Evolutionary conservation across 495 filamentous ascomycete species (phyloP).

Genomic region (Copromyces sp.): DNA sequence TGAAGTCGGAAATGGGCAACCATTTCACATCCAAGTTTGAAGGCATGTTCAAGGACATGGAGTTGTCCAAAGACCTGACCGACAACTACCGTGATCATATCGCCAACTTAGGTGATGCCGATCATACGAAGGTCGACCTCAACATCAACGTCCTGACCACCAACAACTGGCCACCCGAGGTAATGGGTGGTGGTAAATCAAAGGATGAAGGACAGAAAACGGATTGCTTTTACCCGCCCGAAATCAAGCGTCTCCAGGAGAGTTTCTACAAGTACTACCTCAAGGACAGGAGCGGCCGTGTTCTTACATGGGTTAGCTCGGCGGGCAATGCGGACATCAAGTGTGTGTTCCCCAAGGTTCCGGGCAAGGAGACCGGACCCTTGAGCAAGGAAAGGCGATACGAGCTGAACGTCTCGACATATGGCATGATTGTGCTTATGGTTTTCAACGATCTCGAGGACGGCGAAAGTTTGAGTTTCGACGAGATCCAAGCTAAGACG

Average conservation of each 20-base stretch:
- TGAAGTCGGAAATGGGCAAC: constrained; percentile 93
- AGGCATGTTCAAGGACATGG: constrained; percentile 98
- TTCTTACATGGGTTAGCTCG: constrained; percentile 67
- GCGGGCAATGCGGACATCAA: constrained; percentile 76
- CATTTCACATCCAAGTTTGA: constrained; percentile 88
- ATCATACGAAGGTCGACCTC: constrained; percentile 63
- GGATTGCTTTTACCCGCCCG: constrained; percentile 59
- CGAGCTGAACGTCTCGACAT: constrained; percentile 87
- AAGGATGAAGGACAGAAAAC: constrained; percentile 41
- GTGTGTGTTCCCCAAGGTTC: constrained; percentile 60
- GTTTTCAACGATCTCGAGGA: constrained; percentile 75
- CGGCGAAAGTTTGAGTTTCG: constrained; percentile 58
- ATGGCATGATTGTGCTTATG: constrained; percentile 80
- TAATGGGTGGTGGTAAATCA: constrained; percentile 47
- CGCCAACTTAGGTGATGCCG: constrained; percentile 49
- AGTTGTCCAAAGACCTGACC: constrained; percentile 76
- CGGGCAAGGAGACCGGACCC: constrained; percentile 49
- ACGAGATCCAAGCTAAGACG: constrained; percentile 76
- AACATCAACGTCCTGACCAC: constrained; percentile 77
- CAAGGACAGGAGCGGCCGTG: constrained; percentile 73
- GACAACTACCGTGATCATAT: constrained; percentile 63
- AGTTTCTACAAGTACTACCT: constrained; percentile 89
- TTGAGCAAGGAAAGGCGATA: constrained; percentile 64
- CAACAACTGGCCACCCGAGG: constrained; percentile 88
- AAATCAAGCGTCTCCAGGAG: constrained; percentile 66